Evolutionary conservation across 768 basidiomycete species (phyloP), one percentile per base, ranked within the genome.

Genomic region (Antrodiella citrinella): DNA sequence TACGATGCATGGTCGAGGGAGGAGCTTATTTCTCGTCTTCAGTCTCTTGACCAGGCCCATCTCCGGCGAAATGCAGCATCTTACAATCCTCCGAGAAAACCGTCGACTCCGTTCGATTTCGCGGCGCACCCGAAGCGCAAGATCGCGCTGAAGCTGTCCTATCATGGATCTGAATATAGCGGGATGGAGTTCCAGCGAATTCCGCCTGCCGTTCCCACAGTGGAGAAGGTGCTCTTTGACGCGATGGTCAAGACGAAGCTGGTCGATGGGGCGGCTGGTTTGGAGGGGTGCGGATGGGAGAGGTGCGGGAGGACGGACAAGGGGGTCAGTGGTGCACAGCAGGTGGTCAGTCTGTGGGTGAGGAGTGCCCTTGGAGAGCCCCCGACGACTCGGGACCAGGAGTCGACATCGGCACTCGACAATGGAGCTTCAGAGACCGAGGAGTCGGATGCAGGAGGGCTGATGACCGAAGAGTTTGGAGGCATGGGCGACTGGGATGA

Each of bases 251-350:
- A 84, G 57, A 77, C 88, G 0, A 74, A 82, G 45, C 70, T 99
- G 41, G 78, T 98, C 10, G 89, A 95, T 60, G 73, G 73, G 1
- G 77, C 74, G 2, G 76, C 69, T 3, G 90, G 91, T 3, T 70
- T 86, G 49, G 86, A 93, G 13, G 94, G 89, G 0, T 93, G 91
- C 61, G 88, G 80, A 26, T 98, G 90, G 82, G 83, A 88, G 62
- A 76, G 80, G 56, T 97, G 96, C 65, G 95, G 96, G 11, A 69
- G 96, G 60, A 98, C 96, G 22, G 96, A 99, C 73, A 76, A 85
- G 18, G 94, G 95, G 0, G 96, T 99, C 51, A 95, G 92, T 63
- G 90, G 86, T 35, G 88, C 86, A 5, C 93, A 91, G 2, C 95
- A 98, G 64, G 93, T 98, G 20, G 75, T 97, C 45, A 91, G 87